A percentile compares a stretch with the other conserved stretches of the same genome.
phyloP scores from a whole-genome alignment of 176 grass and related monocot genomes.

The Zea luxurians region DNA sequence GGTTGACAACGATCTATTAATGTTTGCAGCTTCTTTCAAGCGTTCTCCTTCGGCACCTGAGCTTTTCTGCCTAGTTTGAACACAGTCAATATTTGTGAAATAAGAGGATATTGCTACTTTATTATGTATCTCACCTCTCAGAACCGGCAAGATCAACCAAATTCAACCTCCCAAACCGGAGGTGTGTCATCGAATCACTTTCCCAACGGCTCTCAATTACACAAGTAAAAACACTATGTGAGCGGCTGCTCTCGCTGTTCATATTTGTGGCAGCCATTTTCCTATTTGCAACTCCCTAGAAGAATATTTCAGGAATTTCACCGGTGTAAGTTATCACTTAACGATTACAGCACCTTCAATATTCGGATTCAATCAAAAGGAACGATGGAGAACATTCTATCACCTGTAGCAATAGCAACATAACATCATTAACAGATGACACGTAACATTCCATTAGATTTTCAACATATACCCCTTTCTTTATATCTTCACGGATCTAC shows the following conservation, averaged over 20 bases:
- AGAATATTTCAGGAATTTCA: constrained; percentile 28
- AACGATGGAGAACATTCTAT: constrained; percentile 15
- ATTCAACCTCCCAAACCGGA: constrained; percentile 83
- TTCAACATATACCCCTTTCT: constrained; percentile 92
- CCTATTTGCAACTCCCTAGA: constrained; percentile 75
- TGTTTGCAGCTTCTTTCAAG: constrained; percentile 96
- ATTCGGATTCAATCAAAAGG: not conserved
- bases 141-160: constrained; percentile 95
- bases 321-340: constrained; percentile 18
- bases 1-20: constrained; percentile 93
- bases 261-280: constrained; percentile 96
- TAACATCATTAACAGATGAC: constrained; percentile 73
- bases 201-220: constrained; percentile 90
- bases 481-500: constrained; percentile 91
- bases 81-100: constrained; percentile 46
- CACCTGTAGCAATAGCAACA: constrained; percentile 81
- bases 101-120: constrained; percentile 4
- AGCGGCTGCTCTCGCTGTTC: constrained; percentile 91
- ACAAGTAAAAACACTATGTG: constrained; percentile 93
- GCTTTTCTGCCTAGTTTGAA: constrained; percentile 87
- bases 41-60: constrained; percentile 94
- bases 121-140: constrained; percentile 68
- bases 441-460: constrained; percentile 76
- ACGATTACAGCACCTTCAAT: constrained; percentile 10
- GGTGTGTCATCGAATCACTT: constrained; percentile 76